Evolutionary conservation across 1,139 yeast genomes (phyloP).

Genomic region (Geotrichum fermentans): DNA sequence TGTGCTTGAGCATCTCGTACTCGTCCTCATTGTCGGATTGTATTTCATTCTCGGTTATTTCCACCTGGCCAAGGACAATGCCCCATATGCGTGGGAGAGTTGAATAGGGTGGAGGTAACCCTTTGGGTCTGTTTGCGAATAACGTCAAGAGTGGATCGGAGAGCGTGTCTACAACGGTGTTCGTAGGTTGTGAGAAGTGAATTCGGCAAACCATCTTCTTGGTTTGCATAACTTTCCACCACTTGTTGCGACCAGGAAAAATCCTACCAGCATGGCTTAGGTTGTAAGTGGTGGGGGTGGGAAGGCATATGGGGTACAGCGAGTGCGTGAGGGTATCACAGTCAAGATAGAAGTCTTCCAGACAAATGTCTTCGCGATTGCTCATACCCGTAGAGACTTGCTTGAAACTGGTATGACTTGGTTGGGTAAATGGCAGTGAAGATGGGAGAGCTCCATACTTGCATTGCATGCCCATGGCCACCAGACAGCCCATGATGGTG

Average conservation of each 20-base stretch:
- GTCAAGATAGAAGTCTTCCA: slow-evolving; percentile 18
- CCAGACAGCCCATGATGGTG: slow-evolving; percentile 20
- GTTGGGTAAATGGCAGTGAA: no score
- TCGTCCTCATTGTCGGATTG: slow-evolving; percentile 14
- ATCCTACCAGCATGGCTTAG: slow-evolving; percentile 22
- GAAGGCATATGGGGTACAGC: slow-evolving; percentile 21
- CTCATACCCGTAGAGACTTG: background rate
- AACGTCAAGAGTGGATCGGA: background rate
- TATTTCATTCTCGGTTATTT: slow-evolving; percentile 17
- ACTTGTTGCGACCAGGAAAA: slow-evolving; percentile 24
- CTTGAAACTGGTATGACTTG: background rate
- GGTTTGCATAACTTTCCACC: slow-evolving; percentile 25
- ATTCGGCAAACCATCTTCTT: slow-evolving; percentile 20
- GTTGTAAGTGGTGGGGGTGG: slow-evolving; percentile 26
- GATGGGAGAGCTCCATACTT: slow-evolving; percentile 17
- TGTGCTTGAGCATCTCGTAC: slow-evolving; percentile 17
- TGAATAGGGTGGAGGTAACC: slow-evolving; percentile 11
- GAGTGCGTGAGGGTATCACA: slow-evolving; percentile 16
- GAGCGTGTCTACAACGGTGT: background rate
- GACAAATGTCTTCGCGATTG: background rate
- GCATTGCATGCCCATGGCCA: slow-evolving; percentile 25
- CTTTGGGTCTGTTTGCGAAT: slow-evolving; percentile 17
- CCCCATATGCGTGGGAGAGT: background rate
- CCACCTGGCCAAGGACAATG: slow-evolving; percentile 18
- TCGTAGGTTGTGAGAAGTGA: slow-evolving; percentile 13